Evolutionary conservation across 192 early-diverging fungal genomes (phyloP), one percentile per base, ranked within the genome.

Genomic region (Coemansia sp.): DNA sequence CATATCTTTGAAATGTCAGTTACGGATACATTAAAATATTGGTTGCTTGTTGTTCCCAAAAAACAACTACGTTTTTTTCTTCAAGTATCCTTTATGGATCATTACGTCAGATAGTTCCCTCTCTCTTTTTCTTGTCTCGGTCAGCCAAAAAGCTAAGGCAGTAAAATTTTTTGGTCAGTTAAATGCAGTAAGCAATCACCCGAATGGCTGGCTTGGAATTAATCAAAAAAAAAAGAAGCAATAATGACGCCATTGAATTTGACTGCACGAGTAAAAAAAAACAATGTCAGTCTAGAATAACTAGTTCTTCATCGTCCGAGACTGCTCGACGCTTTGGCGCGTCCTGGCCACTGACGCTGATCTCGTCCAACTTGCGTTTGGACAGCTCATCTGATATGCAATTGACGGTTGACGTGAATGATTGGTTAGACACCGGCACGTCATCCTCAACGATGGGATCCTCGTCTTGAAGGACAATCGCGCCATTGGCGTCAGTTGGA

Each of bases 331-430:
- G 61, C 16, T 71, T 71, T 23, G 40, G n/a, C 1, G 25, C 18
- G 7, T 23, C 46, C 27, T 38, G 44, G 32, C 24, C 22, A 1
- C 5, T 22, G 21, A 11, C 7, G 30, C 30, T 22, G 8, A 43
- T 19, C 2, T 64, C 69, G 19, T 42, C 47, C 10, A 64, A 50
- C 38, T 64, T 64, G n/a, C 69, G 69, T 30, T 71, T 71, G 19
- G 51, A 25, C 21, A 64, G 57, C 27, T 71, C 69, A 21, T 64
- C 62, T 12, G 68, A 71, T 19, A 64, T 59, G 24, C 14, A 40
- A n/a, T 16, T 40, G n/a, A 40, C 35, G n/a, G n/a, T n/a, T n/a
- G n/a, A n/a, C n/a, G n/a, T n/a, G n/a, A n/a, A n/a, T n/a, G n/a
- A n/a, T n/a, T 40, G 38, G 11, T 40, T n/a, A 40, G n/a, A 9